Conservation (phyloP, 2,329 filamentous ascomycete species). For the Trichoderma sp. region DNA sequence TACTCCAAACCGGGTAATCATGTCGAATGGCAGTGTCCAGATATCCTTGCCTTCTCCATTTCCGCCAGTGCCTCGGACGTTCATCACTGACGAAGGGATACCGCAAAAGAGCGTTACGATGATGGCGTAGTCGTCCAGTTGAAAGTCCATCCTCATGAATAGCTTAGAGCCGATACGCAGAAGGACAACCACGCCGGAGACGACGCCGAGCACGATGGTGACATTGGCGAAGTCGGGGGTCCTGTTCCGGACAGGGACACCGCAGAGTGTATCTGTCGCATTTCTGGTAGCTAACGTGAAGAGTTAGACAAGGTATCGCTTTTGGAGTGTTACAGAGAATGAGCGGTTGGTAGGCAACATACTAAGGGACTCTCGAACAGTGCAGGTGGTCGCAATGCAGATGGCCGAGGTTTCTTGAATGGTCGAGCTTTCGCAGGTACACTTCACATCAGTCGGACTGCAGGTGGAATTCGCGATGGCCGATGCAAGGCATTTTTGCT, state of each 20-base stretch:
- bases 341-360: background rate
- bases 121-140: slow-evolving; percentile 32
- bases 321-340: background rate
- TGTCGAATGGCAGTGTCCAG: slow-evolving; percentile 31
- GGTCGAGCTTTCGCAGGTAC: background rate
- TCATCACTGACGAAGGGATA: slow-evolving; percentile 26
- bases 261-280: background rate
- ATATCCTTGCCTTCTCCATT: slow-evolving; percentile 34
- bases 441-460: background rate
- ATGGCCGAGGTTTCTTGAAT: background rate
- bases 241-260: background rate
- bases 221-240: slow-evolving; percentile 12
- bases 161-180: slow-evolving; percentile 26
- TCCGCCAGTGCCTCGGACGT: slow-evolving; percentile 24
- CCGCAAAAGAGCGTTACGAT: slow-evolving; percentile 25
- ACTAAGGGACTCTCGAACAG: slow-evolving; percentile 1
- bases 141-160: slow-evolving; percentile 30
- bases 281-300: background rate
- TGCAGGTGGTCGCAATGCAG: background rate
- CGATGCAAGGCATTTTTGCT: slow-evolving; percentile 11
- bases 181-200: slow-evolving; percentile 22
- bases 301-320: background rate
- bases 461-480: slow-evolving; percentile 4
- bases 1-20: slow-evolving; percentile 26
- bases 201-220: slow-evolving; percentile 21